Evolutionary conservation across 495 filamentous ascomycete genomes (phyloP).

Genomic region (Trypethelium eluteriae): DNA sequence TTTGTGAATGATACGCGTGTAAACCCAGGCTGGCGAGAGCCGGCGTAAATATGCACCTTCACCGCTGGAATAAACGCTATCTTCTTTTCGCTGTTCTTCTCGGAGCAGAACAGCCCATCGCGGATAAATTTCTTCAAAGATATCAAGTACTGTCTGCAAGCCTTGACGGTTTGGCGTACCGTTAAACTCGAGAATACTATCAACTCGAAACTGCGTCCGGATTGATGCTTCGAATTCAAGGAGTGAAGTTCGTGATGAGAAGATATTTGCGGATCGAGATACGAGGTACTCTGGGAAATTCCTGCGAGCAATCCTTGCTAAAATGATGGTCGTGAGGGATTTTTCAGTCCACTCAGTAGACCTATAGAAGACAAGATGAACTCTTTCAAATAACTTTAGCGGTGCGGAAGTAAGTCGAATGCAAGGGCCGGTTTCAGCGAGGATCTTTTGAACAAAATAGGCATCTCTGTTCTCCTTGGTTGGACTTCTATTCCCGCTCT

Average conservation of each 20-base stretch:
- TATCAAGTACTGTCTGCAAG: constrained; percentile 58
- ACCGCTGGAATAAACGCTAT: constrained; percentile 68
- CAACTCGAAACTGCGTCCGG: constrained; percentile 72
- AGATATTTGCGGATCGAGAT: constrained; percentile 83
- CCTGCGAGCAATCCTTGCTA: constrained; percentile 75
- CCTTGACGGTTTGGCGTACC: constrained; percentile 62
- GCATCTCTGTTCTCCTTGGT: constrained; percentile 40
- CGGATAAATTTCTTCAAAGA: constrained; percentile 68
- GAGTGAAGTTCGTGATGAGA: constrained; percentile 62
- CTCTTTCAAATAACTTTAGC: constrained; percentile 82
- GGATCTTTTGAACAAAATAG: constrained; percentile 66
- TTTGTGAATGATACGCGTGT: constrained; percentile 90
- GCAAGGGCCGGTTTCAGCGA: constrained; percentile 71
- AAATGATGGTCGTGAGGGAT: constrained; percentile 88
- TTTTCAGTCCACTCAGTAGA: constrained; percentile 98
- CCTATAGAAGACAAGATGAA: constrained; percentile 91
- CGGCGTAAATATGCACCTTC: constrained; percentile 88
- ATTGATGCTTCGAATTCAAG: constrained; percentile 86
- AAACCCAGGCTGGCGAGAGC: constrained; percentile 87
- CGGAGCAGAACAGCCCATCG: constrained; percentile 68
- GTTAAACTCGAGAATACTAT: constrained; percentile 73
- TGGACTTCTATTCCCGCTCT: constrained; percentile 21
- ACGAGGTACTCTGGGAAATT: constrained; percentile 91
- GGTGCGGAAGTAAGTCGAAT: constrained; percentile 67
- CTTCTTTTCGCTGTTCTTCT: constrained; percentile 75